A percentile compares a stretch with the other conserved stretches of the same genome.
Conservation (phyloP, 441 rosid genomes). For the Viola pubescens region DNA sequence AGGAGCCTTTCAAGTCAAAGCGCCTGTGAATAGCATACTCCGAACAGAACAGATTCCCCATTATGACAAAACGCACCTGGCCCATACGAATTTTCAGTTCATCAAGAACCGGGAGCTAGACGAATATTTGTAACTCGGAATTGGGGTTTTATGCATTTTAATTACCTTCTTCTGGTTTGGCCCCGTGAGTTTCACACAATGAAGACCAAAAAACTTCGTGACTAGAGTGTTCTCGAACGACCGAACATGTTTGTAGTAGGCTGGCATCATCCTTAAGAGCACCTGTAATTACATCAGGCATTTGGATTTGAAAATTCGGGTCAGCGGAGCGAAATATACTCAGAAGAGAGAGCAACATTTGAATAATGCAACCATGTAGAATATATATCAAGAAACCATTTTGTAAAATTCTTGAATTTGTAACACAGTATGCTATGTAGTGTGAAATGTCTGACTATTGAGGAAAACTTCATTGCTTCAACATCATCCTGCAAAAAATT, state of each 20-base stretch:
- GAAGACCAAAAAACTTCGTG: constrained; percentile 86
- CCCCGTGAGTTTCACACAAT: constrained; percentile 80
- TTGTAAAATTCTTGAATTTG: too few species aligned
- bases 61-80: constrained; percentile 87
- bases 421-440: too few species aligned
- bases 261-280: constrained; percentile 90
- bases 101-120: constrained; percentile 6
- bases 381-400: too few species aligned
- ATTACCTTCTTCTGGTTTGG: constrained; percentile 86
- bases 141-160: constrained; percentile 7
- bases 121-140: background rate
- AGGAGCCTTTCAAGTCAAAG: constrained; percentile 93
- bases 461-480: background rate
- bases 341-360: too few species aligned
- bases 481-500: background rate
- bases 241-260: constrained; percentile 86
- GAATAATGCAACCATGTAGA: too few species aligned
- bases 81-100: constrained; percentile 5
- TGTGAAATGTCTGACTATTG: too few species aligned
- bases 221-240: constrained; percentile 80
- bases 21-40: constrained; percentile 74
- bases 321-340: too few species aligned
- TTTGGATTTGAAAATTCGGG: background rate
- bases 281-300: constrained; percentile 42
- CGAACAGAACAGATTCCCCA: constrained; percentile 90